Evolutionary conservation across 208 protist genomes (phyloP), one percentile per base, ranked within the genome.

Genomic region (Leishmania arabica): DNA sequence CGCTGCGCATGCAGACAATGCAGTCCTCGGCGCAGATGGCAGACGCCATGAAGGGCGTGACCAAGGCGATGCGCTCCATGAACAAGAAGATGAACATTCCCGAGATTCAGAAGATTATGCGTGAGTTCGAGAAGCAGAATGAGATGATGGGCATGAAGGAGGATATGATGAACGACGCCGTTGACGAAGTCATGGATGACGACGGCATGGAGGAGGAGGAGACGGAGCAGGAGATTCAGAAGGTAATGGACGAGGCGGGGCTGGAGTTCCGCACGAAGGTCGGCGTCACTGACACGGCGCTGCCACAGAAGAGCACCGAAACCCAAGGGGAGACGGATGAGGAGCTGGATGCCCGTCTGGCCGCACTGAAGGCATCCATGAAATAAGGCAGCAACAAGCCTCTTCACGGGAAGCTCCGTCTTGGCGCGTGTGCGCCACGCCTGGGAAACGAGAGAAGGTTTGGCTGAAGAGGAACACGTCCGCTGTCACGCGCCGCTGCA

Each of bases 71-170:
- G 95, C 91, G 91, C 42, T 80, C 81, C 40, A 99, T 99, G 98
- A 99, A 99, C 92, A 93, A 88, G 77, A 89, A 97, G 75, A 99
- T 99, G 93, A 99, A 99, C 78, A 86, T 99, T 40, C 98, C 98
- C 0, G 90, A 95, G 77, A 98, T 99, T 91, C 97, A 99, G 90
- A 93, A 97, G 81, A 99, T 99, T 81, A 99, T 99, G 97, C 94
- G 94, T 77, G 99, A 99, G 86, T 99, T 99, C 88, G 98, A 99
- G 88, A 97, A 98, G 91, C 92, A 99, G 86, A 98, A 97, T 86
- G 97, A 99, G 75, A 95, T 98, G 87, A 99, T 99, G 97, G 97
- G 98, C 53, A 99, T 99, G 98, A 99, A 99, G 93, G 96, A 99
- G 80, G 99, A 99, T 73, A 99, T 99, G 98, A 99, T 99, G 97